phyloP scores from a whole-genome alignment of 2,329 filamentous ascomycete genomes.

The Arthrobotrys pseudoclavata region DNA sequence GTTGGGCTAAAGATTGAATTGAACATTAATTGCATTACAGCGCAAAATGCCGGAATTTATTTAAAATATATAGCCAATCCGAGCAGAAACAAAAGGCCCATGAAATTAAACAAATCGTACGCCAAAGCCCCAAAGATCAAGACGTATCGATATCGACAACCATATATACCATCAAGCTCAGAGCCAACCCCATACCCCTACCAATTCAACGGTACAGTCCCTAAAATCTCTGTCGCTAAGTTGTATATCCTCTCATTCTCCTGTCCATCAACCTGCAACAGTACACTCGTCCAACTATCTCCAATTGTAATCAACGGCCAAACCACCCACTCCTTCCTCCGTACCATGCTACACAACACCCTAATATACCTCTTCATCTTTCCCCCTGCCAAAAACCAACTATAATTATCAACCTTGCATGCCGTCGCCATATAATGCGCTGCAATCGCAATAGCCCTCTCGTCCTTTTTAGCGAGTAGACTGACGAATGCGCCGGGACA shows the following conservation, averaged over 20 bases:
- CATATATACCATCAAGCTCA: not conserved
- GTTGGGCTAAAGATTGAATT: no score
- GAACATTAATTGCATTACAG: no score
- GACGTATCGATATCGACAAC: not conserved
- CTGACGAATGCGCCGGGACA: constrained; percentile 48
- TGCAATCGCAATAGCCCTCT: constrained; percentile 54
- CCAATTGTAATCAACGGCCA: constrained; percentile 60
- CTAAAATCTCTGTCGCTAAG: constrained; percentile 42
- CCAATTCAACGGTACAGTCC: constrained; percentile 8
- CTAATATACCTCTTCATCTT: constrained; percentile 58
- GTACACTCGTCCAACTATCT: constrained; percentile 57
- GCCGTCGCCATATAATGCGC: constrained; percentile 58
- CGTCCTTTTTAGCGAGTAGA: constrained; percentile 43
- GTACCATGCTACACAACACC: constrained; percentile 56
- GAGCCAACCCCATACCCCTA: not conserved
- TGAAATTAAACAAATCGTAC: not conserved
- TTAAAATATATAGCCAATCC: no score
- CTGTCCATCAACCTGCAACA: constrained; percentile 50
- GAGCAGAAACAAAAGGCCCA: not conserved
- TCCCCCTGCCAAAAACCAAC: constrained; percentile 55
- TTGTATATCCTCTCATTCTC: constrained; percentile 38
- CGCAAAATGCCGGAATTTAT: no score
- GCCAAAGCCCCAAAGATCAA: not conserved
- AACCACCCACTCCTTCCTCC: constrained; percentile 54
- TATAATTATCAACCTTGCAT: constrained; percentile 58